These are phyloP conservation scores for Lepidium aucheri DNA, from an alignment of 345 rosid species.

Conservation along the genomic window DNA sequence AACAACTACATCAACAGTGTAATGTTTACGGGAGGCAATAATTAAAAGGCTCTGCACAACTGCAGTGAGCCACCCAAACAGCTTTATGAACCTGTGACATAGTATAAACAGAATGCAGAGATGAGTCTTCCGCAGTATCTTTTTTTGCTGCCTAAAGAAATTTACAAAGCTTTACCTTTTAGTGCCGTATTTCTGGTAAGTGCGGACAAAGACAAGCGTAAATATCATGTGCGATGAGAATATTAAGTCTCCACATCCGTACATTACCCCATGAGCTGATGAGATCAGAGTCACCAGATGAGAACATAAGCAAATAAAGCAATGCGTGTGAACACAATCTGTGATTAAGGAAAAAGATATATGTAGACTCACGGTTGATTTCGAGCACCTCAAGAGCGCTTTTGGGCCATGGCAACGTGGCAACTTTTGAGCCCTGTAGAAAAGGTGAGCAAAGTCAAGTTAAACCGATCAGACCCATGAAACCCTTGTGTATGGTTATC, in stretches of 20 bases:
- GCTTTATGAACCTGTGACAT: constrained; percentile 71
- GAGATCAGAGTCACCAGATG: constrained; percentile 22
- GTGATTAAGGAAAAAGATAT: background rate
- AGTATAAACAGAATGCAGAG: constrained; percentile 2
- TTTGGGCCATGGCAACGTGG: constrained; percentile 75
- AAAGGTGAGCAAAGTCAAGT: background rate
- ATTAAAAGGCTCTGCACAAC: constrained; percentile 85
- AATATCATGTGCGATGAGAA: constrained; percentile 99
- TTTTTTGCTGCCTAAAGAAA: background rate
- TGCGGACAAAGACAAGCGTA: constrained; percentile 80
- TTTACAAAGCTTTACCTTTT: constrained; percentile 45
- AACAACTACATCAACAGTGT: constrained; percentile 89
- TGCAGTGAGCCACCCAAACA: constrained; percentile 72
- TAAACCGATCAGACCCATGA: background rate
- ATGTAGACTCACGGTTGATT: constrained; percentile 55
- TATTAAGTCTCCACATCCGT: constrained; percentile 97
- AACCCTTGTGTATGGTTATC: background rate
- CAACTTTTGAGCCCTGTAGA: constrained; percentile 70
- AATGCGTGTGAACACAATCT: background rate
- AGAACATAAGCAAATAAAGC: background rate
- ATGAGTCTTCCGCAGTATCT: background rate
- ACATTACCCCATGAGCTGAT: constrained; percentile 83
- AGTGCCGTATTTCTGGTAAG: constrained; percentile 94
- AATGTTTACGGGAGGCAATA: constrained; percentile 95
- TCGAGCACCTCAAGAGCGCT: constrained; percentile 59